These are phyloP conservation scores for Pseudopediastrum boryanum DNA, from an alignment of 139 green algal genomes.

Conservation along the genomic window DNA sequence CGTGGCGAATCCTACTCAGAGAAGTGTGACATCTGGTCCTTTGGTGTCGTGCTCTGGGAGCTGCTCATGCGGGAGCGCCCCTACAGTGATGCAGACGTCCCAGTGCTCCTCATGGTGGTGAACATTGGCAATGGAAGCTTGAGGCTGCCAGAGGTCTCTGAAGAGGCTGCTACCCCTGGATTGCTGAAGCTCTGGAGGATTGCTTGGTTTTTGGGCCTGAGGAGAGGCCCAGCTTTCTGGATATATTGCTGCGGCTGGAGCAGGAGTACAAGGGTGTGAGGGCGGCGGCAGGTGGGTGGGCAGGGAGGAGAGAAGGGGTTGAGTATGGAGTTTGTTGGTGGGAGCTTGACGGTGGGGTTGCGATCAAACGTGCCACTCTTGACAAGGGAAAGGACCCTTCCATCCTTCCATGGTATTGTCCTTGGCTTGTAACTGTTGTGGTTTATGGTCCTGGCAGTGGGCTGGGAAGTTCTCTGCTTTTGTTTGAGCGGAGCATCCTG, in stretches of 20 bases:
- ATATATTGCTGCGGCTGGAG: slow-evolving; percentile 58
- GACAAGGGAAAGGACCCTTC: too few relatives aligned
- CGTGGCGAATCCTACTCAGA: slow-evolving; percentile 65
- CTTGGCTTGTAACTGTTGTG: too few relatives aligned
- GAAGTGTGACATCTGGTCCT: slow-evolving; percentile 59
- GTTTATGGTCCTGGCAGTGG: too few relatives aligned
- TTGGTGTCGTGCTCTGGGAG: slow-evolving; percentile 64
- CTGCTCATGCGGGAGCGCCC: slow-evolving; percentile 55
- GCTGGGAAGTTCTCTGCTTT: too few relatives aligned
- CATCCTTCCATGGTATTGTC: too few relatives aligned
- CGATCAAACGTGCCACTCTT: too few relatives aligned
- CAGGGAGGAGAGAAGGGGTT: neutral
- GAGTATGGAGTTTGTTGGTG: too few relatives aligned
- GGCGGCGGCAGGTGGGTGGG: slow-evolving; percentile 32
- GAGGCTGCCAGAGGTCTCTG: slow-evolving; percentile 39
- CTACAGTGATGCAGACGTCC: slow-evolving; percentile 53
- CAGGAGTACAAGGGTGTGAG: slow-evolving; percentile 51
- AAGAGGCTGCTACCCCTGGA: slow-evolving; percentile 24
- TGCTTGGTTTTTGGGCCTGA: slow-evolving; percentile 45
- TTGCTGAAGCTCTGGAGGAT: slow-evolving; percentile 39
- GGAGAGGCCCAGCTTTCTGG: slow-evolving; percentile 53
- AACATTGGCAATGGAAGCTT: slow-evolving; percentile 54
- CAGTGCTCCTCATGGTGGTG: slow-evolving; percentile 54
- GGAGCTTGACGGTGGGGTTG: too few relatives aligned
- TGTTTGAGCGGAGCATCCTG: too few relatives aligned